Conservation (phyloP, 805 yeast species). For the Saccharomycopsis capsularis region DNA sequence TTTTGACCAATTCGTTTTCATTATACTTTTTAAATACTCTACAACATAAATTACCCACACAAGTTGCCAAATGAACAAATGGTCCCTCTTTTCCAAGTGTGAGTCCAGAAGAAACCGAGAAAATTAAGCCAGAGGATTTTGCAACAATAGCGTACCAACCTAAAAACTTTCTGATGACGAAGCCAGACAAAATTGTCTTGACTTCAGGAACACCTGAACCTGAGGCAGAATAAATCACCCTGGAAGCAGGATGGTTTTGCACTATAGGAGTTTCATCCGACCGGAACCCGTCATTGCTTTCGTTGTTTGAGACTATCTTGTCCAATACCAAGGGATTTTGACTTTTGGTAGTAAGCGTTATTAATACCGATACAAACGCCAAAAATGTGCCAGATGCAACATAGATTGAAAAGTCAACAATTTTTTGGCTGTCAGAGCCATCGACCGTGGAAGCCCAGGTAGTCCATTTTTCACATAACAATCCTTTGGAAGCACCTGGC, state of each 20-base stretch:
- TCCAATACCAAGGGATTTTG: constrained; percentile 26
- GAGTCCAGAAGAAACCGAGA: constrained; percentile 53
- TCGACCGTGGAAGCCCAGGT: constrained; percentile 35
- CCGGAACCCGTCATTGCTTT: constrained; percentile 3
- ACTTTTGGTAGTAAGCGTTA: constrained; percentile 42
- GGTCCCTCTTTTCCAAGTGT: constrained; percentile 58
- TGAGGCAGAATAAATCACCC: constrained; percentile 42
- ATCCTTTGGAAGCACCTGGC: too few relatives aligned
- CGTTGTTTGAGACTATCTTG: neutral
- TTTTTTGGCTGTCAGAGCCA: constrained; percentile 7
- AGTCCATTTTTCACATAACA: constrained; percentile 36
- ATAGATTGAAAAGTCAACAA: constrained; percentile 34
- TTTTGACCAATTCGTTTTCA: constrained; percentile 41
- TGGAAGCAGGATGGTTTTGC: neutral
- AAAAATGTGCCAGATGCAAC: constrained; percentile 33
- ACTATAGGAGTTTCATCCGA: neutral
- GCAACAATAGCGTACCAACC: constrained; percentile 45
- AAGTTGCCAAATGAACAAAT: constrained; percentile 51
- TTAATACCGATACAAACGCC: constrained; percentile 38
- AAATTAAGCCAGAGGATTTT: constrained; percentile 41
- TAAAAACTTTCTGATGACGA: constrained; percentile 45
- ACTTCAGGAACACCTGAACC: constrained; percentile 62
- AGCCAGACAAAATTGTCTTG: constrained; percentile 52
- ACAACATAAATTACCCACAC: constrained; percentile 49
- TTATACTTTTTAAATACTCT: constrained; percentile 40